These are phyloP conservation scores for Brassica napus DNA, from an alignment of 345 rosid species.

Conservation along the genomic window Da-Ae NC_063437.1:10824501-10825000, in stretches of 20 bases:
- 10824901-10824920: conserved; percentile 51
- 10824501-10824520: conserved; percentile 62
- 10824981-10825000: conserved; percentile 23
- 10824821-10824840: conserved; percentile 33
- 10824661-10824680: conserved; percentile 81
- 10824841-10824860: conserved; percentile 59
- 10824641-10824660: conserved; percentile 69
- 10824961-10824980: conserved; percentile 19
- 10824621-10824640: conserved; percentile 60
- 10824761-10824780: conserved; percentile 65
- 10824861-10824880: conserved; percentile 51
- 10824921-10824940: not conserved
- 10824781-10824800: conserved; percentile 6
- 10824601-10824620: conserved; percentile 46
- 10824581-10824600: conserved; percentile 41
- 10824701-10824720: conserved; percentile 70
- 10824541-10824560: conserved; percentile 13
- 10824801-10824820: conserved; percentile 17
- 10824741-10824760: conserved; percentile 60
- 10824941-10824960: not conserved
- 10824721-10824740: conserved; percentile 69
- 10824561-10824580: conserved; percentile 42
- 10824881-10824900: conserved; percentile 61
- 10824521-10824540: conserved; percentile 45
- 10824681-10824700: conserved; percentile 63